Evolutionary conservation across 1,284 basidiomycete genomes (phyloP).

Genomic region (Cutaneotrichosporon sp.): DNA sequence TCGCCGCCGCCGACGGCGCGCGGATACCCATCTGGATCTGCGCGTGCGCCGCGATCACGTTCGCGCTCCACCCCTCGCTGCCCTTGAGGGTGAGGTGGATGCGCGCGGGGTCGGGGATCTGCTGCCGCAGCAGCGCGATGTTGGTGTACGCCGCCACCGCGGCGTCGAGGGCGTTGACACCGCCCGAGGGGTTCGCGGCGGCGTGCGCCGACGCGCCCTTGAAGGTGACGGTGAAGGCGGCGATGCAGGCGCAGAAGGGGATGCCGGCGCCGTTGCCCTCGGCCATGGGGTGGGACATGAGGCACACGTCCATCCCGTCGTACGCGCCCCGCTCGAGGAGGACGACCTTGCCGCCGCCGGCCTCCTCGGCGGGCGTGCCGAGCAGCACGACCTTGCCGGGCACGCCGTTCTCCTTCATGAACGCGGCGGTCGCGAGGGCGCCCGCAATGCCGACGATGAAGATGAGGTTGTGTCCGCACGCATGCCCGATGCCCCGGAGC

Average conservation of each 20-base stretch:
- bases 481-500: slow-evolving; percentile 24
- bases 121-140: slow-evolving; percentile 54
- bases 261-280: slow-evolving; percentile 19
- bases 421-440: slow-evolving; percentile 41
- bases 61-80: slow-evolving; percentile 28
- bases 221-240: slow-evolving; percentile 23
- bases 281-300: slow-evolving; percentile 12
- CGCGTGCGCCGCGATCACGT: slow-evolving; percentile 49
- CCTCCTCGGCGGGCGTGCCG: slow-evolving; percentile 70
- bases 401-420: slow-evolving; percentile 57
- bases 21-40: slow-evolving; percentile 34
- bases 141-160: slow-evolving; percentile 55
- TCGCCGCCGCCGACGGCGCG: slow-evolving; percentile 34
- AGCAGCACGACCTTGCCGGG: slow-evolving; percentile 73
- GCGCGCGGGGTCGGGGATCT: slow-evolving; percentile 24
- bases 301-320: slow-evolving; percentile 31
- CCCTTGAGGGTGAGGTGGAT: slow-evolving; percentile 9
- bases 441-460: slow-evolving; percentile 48
- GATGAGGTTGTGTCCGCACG: slow-evolving; percentile 63
- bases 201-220: slow-evolving; percentile 30
- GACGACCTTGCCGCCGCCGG: slow-evolving; percentile 8
- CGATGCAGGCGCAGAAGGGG: slow-evolving; percentile 17
- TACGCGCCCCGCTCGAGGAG: slow-evolving; percentile 59
- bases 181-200: slow-evolving; percentile 31
- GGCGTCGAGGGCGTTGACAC: slow-evolving; percentile 56